These are phyloP conservation scores for Lactifluus piperatus DNA, from an alignment of 768 basidiomycete species.

Conservation along the genomic window DNA sequence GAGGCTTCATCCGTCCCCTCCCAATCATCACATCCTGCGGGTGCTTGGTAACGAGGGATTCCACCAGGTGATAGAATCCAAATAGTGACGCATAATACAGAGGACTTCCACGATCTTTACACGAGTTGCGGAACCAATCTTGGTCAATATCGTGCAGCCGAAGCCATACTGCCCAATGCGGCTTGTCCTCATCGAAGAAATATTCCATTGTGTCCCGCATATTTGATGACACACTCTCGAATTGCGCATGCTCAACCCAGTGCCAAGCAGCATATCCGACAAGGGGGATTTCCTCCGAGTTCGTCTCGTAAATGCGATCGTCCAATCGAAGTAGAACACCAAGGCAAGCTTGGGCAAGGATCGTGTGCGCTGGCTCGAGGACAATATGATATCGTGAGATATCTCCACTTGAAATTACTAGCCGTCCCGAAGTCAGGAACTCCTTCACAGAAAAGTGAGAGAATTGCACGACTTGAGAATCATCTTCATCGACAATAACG, in stretches of 20 bases:
- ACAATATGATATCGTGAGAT: neutral
- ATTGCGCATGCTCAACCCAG: neutral
- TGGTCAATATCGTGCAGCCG: neutral
- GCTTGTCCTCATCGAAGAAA: neutral
- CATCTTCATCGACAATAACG: neutral
- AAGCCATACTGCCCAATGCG: neutral
- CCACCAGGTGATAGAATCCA: neutral
- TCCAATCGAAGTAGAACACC: neutral
- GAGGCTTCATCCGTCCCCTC: neutral
- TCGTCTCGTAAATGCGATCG: neutral
- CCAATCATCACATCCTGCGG: neutral
- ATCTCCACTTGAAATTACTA: neutral
- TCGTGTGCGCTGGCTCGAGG: neutral
- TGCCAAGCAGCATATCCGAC: neutral
- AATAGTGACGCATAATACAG: constrained; percentile 1
- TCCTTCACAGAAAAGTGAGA: constrained; percentile 9
- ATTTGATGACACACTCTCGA: neutral
- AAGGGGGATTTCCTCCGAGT: neutral
- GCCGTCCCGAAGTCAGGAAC: neutral
- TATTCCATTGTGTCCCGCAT: neutral
- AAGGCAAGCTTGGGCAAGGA: constrained; percentile 1
- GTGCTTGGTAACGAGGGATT: neutral
- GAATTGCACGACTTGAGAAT: neutral
- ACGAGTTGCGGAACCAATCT: accelerated
- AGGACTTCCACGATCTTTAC: neutral